Conservation (phyloP, 2,329 filamentous ascomycete genomes). For the Aspergillus vadensis region DNA sequence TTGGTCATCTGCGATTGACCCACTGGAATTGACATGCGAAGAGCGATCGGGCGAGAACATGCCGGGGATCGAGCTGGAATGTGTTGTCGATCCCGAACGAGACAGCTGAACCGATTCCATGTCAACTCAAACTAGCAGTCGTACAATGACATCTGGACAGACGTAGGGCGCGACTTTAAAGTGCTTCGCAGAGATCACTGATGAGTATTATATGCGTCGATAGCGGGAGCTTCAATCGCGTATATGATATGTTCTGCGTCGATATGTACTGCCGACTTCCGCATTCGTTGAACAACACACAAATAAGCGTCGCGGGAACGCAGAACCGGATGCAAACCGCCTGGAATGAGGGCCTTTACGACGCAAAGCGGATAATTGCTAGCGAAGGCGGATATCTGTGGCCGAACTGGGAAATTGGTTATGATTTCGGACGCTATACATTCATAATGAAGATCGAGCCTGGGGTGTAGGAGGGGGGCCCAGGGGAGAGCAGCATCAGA, state of each 20-base stretch:
- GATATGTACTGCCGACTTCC: conserved; percentile 13
- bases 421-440: conserved; percentile 5
- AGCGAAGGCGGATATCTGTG: not conserved
- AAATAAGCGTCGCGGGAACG: conserved; percentile 1
- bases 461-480: not conserved
- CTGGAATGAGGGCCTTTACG: conserved; percentile 1
- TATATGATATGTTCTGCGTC: not conserved
- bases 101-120: conserved; percentile 21
- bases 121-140: conserved; percentile 11
- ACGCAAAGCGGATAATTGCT: not conserved
- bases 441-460: conserved; percentile 12
- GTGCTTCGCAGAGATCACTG: not conserved
- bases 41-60: not conserved
- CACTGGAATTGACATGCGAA: conserved; percentile 3
- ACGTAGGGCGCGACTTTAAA: not conserved
- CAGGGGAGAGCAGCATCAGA: conserved; percentile 8
- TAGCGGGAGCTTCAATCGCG: not conserved
- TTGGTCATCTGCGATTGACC: not conserved
- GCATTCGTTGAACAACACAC: conserved; percentile 16
- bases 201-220: not conserved
- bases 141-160: conserved; percentile 16
- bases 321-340: conserved; percentile 9
- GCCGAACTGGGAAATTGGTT: not conserved
- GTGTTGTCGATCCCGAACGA: conserved; percentile 14
- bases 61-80: conserved; percentile 11